Evolutionary conservation across 1,284 basidiomycete genomes (phyloP).

Genomic region (Sporisorium reilianum): DNA sequence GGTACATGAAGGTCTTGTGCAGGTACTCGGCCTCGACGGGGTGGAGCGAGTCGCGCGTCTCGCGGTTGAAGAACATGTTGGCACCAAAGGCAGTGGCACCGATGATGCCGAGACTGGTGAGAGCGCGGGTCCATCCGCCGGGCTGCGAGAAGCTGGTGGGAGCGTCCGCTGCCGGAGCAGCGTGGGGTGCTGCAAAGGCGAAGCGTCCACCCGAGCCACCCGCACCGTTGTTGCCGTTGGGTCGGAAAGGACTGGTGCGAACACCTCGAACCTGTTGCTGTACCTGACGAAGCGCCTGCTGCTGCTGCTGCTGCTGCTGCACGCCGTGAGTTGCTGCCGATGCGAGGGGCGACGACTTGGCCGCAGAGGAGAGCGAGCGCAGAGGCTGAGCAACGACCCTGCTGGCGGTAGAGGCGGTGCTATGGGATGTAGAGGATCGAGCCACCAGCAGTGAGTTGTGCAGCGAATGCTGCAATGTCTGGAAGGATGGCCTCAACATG

Average conservation of each 20-base stretch:
- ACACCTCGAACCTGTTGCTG: constrained; percentile 51
- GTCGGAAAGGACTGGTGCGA: constrained; percentile 48
- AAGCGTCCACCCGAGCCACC: constrained; percentile 28
- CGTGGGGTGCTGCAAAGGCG: constrained; percentile 54
- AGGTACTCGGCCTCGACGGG: constrained; percentile 72
- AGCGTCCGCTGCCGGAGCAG: constrained; percentile 50
- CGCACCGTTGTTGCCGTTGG: constrained; percentile 22
- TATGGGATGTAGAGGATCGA: constrained; percentile 33
- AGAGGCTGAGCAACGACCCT: constrained; percentile 33
- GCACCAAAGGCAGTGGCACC: constrained; percentile 65
- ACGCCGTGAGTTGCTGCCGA: too few relatives aligned
- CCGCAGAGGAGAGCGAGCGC: constrained; percentile 27
- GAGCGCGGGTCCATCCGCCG: constrained; percentile 62
- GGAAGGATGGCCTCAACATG: constrained; percentile 53
- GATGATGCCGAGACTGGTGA: constrained; percentile 63
- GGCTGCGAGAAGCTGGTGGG: constrained; percentile 57
- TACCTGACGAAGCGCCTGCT: constrained; percentile 15
- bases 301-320: constrained; percentile 1
- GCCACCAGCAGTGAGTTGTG: constrained; percentile 48
- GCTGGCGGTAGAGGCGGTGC: constrained; percentile 17
- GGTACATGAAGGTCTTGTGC: constrained; percentile 86
- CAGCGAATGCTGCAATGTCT: constrained; percentile 42
- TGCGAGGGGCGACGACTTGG: constrained; percentile 13
- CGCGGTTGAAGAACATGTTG: constrained; percentile 67
- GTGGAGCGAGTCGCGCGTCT: constrained; percentile 60